These are phyloP conservation scores for Sonneratia caseolaris DNA, from an alignment of 345 rosid genomes.

Conservation along the genomic window DNA sequence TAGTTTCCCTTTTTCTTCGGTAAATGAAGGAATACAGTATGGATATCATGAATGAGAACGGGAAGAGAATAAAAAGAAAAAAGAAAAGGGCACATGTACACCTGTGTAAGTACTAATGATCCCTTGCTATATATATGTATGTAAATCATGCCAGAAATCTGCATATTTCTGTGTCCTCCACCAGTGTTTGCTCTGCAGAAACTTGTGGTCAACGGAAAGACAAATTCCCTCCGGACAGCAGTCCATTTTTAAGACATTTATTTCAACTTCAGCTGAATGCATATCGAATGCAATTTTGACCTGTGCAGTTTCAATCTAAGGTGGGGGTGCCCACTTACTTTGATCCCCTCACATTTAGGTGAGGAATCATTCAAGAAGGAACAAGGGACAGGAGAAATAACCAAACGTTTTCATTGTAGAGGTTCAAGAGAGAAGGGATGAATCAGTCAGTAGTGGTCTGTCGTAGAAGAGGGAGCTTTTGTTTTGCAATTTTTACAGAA, in stretches of 20 bases:
- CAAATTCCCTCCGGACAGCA: too few relatives aligned
- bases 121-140: too few relatives aligned
- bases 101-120: not conserved
- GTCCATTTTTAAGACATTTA: constrained; percentile 42
- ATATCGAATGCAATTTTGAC: too few relatives aligned
- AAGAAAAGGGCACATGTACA: constrained; percentile 49
- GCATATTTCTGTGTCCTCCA: too few relatives aligned
- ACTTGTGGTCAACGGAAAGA: not conserved
- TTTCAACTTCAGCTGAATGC: constrained; percentile 13
- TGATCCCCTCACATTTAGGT: too few relatives aligned
- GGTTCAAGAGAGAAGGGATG: not conserved
- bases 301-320: too few relatives aligned
- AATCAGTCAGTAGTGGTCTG: not conserved
- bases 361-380: too few relatives aligned
- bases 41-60: not conserved
- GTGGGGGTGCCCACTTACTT: too few relatives aligned
- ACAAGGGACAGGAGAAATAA: not conserved
- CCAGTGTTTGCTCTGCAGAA: too few relatives aligned
- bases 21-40: too few relatives aligned
- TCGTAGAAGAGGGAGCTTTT: not conserved
- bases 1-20: too few relatives aligned
- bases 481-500: not conserved
- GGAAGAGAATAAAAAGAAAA: constrained; percentile 37
- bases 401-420: not conserved
- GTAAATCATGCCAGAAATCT: too few relatives aligned